Evolutionary conservation across 2,329 filamentous ascomycete species (phyloP), one percentile per base, ranked within the genome.

Genomic region (Aureobasidium sp.): DNA sequence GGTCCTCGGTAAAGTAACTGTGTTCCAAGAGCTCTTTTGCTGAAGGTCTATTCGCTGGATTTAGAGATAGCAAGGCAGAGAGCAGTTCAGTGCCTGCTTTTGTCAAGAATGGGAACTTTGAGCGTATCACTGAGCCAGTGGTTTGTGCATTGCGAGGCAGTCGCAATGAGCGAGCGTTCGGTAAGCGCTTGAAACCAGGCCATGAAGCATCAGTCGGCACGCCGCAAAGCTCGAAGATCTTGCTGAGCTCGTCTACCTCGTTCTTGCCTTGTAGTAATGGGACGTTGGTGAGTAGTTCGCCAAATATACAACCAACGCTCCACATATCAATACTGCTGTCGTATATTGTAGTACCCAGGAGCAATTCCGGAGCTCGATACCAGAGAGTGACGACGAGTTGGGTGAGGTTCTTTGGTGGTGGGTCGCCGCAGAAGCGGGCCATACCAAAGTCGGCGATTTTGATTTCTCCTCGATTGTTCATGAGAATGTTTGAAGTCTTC

Each of bases 371-470:
- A 0, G 90, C 84, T 62, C 94, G 89, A 74, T 99, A 99, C 94
- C 94, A 99, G 7, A 99, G 83, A 7, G 94, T 99, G 20, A 97
- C 93, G 65, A 99, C 94, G 51, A 97, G 84, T 72, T 93, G 89
- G 2, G 94, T 97, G 64, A 97, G 82, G 65, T 89, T 88, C 1
- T 86, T 82, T 5, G 80, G 79, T 0, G 86, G 80, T 4, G 93
- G 91, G 68, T 90, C 86, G 56, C 89, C 89, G 62, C 89, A 89
- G 76, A 94, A 94, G 32, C 94, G 85, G 3, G 94, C 93, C 91
- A 99, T 97, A 74, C 94, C 94, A 72, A 99, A 99, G 76, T 99
- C 94, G 64, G 94, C 94, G 66, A 99, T 87, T 76, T 97, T 97
- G 75, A 99, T 87, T 73, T 89, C 87, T 50, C 94, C 94, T 50